Conservation (phyloP, 257 asterid species). For the Nicotiana benthamiana region DNA sequence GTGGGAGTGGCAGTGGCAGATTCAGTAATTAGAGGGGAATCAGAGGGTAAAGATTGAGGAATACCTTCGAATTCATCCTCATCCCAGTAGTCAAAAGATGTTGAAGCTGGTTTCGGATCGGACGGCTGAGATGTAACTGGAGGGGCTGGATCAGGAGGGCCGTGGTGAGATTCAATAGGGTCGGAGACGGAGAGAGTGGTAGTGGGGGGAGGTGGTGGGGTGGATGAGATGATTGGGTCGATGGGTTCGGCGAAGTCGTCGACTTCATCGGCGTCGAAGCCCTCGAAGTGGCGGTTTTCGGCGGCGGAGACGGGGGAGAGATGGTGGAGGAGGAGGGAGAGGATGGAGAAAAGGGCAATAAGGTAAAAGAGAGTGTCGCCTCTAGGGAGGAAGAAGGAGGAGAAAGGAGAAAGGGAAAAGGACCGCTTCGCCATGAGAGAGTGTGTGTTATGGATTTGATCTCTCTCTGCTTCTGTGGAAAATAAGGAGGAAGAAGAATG, state of each 20-base stretch:
- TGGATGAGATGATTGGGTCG: constrained; percentile 28
- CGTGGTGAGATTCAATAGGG: constrained; percentile 53
- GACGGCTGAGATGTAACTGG: constrained; percentile 29
- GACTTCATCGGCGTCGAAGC: constrained; percentile 83
- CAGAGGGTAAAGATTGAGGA: constrained; percentile 30
- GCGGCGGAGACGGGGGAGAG: constrained; percentile 40
- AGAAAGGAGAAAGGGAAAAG: constrained; percentile 33
- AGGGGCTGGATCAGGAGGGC: constrained; percentile 34
- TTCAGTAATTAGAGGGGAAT: constrained; percentile 21
- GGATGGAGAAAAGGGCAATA: constrained; percentile 47
- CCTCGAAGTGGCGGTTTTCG: constrained; percentile 64
- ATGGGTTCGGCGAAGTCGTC: constrained; percentile 39
- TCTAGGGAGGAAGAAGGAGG: constrained; percentile 48
- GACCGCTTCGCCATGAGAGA: constrained; percentile 39
- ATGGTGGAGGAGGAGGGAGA: constrained; percentile 65
- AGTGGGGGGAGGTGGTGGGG: constrained; percentile 38
- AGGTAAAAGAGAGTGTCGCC: constrained; percentile 41
- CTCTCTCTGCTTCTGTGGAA: neutral
- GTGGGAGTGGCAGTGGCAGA: constrained; percentile 10
- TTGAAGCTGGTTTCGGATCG: constrained; percentile 40
- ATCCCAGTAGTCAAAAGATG: constrained; percentile 69
- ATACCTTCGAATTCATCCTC: constrained; percentile 94
- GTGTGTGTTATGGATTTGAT: neutral
- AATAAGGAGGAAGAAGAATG: neutral
- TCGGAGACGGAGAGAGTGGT: constrained; percentile 46